These are phyloP conservation scores for Colletotrichum plurivorum DNA, from an alignment of 2,329 filamentous ascomycete species.

Conservation along the genomic window DNA sequence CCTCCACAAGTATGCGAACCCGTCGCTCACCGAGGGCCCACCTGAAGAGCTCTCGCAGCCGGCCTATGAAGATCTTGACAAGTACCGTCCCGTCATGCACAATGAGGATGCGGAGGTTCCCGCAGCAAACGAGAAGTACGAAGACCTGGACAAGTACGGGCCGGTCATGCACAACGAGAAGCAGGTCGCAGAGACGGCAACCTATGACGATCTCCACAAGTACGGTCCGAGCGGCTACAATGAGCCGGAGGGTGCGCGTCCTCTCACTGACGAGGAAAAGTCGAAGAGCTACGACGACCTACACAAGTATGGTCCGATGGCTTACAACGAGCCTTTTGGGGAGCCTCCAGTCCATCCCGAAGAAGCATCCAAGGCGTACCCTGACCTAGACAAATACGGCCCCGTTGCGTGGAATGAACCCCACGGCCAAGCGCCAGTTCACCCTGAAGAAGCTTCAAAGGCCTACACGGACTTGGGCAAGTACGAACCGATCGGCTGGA, in stretches of 20 bases:
- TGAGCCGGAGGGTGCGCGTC: conserved; percentile 52
- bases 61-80: conserved; percentile 53
- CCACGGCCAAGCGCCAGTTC: conserved; percentile 38
- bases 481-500: conserved; percentile 42
- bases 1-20: conserved; percentile 50
- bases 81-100: conserved; percentile 51
- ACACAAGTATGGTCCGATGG: conserved; percentile 49
- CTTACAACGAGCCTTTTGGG: conserved; percentile 54
- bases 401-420: conserved; percentile 42
- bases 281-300: conserved; percentile 58
- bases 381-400: conserved; percentile 58
- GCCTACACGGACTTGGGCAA: conserved; percentile 35
- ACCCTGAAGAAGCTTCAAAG: conserved; percentile 35
- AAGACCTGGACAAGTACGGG: conserved; percentile 43
- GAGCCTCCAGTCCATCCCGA: conserved; percentile 48
- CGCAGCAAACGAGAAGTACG: conserved; percentile 35
- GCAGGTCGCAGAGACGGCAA: conserved; percentile 54
- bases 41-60: conserved; percentile 44
- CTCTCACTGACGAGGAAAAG: conserved; percentile 51
- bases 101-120: conserved; percentile 48
- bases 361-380: conserved; percentile 54
- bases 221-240: conserved; percentile 55
- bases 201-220: conserved; percentile 56
- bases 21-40: conserved; percentile 19
- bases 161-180: conserved; percentile 50